Conservation (phyloP, 1,139 yeast species). For the Sugiyamaella paludigena region DNA sequence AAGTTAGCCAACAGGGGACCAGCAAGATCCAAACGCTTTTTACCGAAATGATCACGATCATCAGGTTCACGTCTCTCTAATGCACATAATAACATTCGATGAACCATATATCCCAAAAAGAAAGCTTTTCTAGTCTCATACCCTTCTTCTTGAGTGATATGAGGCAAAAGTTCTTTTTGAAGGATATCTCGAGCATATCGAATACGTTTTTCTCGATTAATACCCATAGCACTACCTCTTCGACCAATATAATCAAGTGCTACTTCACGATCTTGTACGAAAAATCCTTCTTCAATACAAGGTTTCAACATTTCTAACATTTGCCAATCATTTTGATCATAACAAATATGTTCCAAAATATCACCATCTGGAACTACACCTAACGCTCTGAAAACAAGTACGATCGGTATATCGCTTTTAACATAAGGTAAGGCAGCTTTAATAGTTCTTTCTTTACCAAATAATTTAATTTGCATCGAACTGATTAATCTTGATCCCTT, state of each 20-base stretch:
- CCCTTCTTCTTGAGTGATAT: constrained; percentile 96
- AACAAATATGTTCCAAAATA: constrained; percentile 95
- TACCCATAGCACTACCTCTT: constrained; percentile 93
- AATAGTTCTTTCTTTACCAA: constrained; percentile 82
- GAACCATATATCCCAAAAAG: constrained; percentile 96
- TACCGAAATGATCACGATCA: constrained; percentile 99
- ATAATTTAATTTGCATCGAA: constrained; percentile 89
- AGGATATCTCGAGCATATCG: constrained; percentile 95
- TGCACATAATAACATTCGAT: constrained; percentile 89
- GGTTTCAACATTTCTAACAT: constrained; percentile 99
- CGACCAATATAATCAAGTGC: constrained; percentile 97
- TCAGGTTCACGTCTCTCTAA: constrained; percentile 97
- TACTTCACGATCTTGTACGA: constrained; percentile 95
- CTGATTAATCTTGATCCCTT: constrained; percentile 94
- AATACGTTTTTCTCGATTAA: constrained; percentile 95
- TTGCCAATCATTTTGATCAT: constrained; percentile 98
- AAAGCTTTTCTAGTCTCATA: constrained; percentile 95
- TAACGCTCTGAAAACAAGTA: constrained; percentile 92
- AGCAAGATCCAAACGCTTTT: constrained; percentile 95
- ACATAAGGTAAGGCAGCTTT: constrained; percentile 95
- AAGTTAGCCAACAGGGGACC: constrained; percentile 95
- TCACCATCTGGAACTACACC: constrained; percentile 99
- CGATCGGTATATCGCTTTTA: constrained; percentile 94
- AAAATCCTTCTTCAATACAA: constrained; percentile 98
- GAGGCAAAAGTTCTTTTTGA: constrained; percentile 94